A percentile compares a stretch with the other conserved stretches of the same genome.
Evolutionary conservation across 805 yeast species (phyloP).

Genomic region (Schwanniomyces yamadae): DNA sequence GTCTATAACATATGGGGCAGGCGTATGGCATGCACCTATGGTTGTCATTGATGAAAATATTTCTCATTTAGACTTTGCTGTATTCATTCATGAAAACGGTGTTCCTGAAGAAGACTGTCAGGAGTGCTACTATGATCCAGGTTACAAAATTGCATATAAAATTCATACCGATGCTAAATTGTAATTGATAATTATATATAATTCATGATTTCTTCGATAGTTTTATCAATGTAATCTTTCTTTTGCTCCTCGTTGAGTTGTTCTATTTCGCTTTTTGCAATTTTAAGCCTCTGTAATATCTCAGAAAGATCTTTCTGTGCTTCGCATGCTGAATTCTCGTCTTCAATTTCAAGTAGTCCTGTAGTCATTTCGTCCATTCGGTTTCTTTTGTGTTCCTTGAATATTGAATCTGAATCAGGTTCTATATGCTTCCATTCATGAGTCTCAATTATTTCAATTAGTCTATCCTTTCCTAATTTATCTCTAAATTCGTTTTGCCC

Average conservation of each 20-base stretch:
- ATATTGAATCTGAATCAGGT: slow-evolving; percentile 9
- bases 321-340: slow-evolving; percentile 7
- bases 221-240: slow-evolving; percentile 30
- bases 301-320: slow-evolving; percentile 24
- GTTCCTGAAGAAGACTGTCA: slow-evolving; percentile 77
- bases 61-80: slow-evolving; percentile 69
- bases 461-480: slow-evolving; percentile 39
- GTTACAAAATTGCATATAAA: slow-evolving; percentile 37
- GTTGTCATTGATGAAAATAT: slow-evolving; percentile 66
- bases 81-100: slow-evolving; percentile 83
- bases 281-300: slow-evolving; percentile 30
- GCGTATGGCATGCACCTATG: slow-evolving; percentile 98
- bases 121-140: slow-evolving; percentile 71
- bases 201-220: slow-evolving; percentile 40
- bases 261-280: slow-evolving; percentile 34
- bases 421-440: slow-evolving; percentile 43
- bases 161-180: slow-evolving; percentile 11
- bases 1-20: slow-evolving; percentile 83
- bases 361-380: slow-evolving; percentile 25
- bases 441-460: slow-evolving; percentile 47
- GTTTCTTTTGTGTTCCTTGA: slow-evolving; percentile 20
- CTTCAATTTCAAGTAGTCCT: slow-evolving; percentile 18
- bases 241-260: slow-evolving; percentile 24
- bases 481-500: slow-evolving; percentile 46
- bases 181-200: slow-evolving; percentile 23